Evolutionary conservation across 495 filamentous ascomycete species (phyloP), one percentile per base, ranked within the genome.

Genomic region (Wilcoxina mikolae): DNA sequence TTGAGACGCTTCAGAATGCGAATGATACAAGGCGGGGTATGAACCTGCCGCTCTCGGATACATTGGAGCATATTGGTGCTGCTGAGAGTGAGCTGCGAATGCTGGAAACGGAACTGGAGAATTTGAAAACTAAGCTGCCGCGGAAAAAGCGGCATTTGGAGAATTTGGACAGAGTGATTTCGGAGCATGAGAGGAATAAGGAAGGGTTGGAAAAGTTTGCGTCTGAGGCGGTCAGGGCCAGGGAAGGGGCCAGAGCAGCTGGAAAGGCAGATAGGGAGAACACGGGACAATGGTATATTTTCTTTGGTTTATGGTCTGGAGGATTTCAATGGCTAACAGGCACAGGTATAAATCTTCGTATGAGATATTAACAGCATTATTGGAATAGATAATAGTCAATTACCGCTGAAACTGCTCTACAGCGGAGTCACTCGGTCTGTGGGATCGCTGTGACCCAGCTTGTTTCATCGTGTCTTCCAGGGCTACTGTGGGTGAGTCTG

Each of bases 191-290:
- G 69, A 72, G 72, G 54, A 79, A 82, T 67, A 84, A 80, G 68
- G 70, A 75, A 39, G 81, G 79, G 31, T 78, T 77, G 45, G 75
- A 78, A 51, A 69, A 74, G 41, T 81, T 84, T 45, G 90, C 87
- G 17, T 77, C 73, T 54, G 89, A 98, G 65, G 89, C 88, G 3
- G 76, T 78, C 61, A 74, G 83, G 60, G 81, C 84, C 68, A 86
- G 82, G 67, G 82, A 85, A 61, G 74, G 80, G 29, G 79, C 74
- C 17, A 56, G 59, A 48, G 63, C 56, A 17, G 62, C 57, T 22
- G 62, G 62, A 10, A 56, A 35, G 59, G 63, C 38, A 10, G 58
- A 61, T 25, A 54, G 53, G 24, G 63, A 65, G 54, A 59, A 39
- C 12, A 58, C 65, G 49, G 62, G 63, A 29, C 66, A 54, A 51